phyloP scores from a whole-genome alignment of 169 alveolate species.

The Neospora caninum region DNA sequence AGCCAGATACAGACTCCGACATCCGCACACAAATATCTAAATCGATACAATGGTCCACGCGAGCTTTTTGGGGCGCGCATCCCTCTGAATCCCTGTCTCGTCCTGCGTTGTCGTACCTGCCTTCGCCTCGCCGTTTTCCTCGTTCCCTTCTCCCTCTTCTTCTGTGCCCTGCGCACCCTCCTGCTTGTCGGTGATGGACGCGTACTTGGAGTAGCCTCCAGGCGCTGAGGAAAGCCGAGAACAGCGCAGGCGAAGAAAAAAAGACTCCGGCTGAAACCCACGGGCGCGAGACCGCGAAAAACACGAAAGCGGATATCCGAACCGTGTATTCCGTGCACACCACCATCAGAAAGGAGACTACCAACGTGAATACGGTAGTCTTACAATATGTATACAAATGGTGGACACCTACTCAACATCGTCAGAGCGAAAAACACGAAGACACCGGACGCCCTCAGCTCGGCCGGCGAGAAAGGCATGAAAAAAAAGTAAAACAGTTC shows the following conservation, averaged over 20 bases:
- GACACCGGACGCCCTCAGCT: no score
- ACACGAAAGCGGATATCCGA: no score
- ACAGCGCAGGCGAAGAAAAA: neutral
- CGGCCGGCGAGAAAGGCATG: no score
- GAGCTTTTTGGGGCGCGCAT: neutral
- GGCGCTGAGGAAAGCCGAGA: slow-evolving; percentile 6
- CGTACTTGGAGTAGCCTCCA: slow-evolving; percentile 16
- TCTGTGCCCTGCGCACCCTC: neutral
- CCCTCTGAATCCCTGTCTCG: neutral
- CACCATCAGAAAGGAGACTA: no score
- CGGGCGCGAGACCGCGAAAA: neutral
- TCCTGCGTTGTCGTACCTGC: neutral
- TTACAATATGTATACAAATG: no score
- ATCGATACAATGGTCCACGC: neutral
- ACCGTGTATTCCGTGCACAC: no score
- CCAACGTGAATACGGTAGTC: no score
- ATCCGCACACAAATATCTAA: neutral
- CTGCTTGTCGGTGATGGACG: neutral
- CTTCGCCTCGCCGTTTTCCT: neutral
- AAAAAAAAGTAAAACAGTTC: no score
- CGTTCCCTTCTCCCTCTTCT: neutral
- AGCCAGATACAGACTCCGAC: neutral
- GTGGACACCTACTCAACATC: no score
- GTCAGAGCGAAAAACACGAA: no score
- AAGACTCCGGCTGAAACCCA: neutral